phyloP scores from a whole-genome alignment of 2,329 filamentous ascomycete genomes.

The Hirsutella thompsonii region DNA sequence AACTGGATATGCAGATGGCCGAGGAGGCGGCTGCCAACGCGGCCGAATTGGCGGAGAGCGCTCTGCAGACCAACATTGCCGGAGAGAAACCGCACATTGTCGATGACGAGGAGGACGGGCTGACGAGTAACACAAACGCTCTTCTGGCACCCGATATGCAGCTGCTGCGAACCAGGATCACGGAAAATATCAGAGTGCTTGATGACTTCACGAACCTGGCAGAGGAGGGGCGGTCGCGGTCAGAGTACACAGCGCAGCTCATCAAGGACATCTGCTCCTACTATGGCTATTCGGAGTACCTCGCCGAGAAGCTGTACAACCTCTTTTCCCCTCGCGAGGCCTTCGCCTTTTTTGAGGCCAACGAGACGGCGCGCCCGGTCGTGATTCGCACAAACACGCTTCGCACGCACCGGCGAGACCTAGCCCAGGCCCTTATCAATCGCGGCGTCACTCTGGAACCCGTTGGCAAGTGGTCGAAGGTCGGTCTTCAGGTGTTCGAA shows the following conservation, averaged over 20 bases:
- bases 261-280: conserved; percentile 90
- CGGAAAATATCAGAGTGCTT: conserved; percentile 82
- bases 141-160: conserved; percentile 81
- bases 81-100: conserved; percentile 59
- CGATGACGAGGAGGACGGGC: conserved; percentile 48
- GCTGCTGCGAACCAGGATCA: conserved; percentile 76
- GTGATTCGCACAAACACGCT: conserved; percentile 97
- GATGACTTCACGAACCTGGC: conserved; percentile 76
- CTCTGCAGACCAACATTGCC: conserved; percentile 86
- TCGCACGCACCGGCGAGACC: conserved; percentile 60
- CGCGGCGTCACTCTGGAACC: conserved; percentile 92
- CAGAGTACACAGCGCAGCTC: conserved; percentile 78
- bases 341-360: conserved; percentile 97
- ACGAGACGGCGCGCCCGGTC: conserved; percentile 85
- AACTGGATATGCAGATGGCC: conserved; percentile 65
- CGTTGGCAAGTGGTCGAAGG: conserved; percentile 97
- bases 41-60: conserved; percentile 72
- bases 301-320: conserved; percentile 92
- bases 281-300: conserved; percentile 88
- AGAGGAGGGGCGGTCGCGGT: conserved; percentile 67
- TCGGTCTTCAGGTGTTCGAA: conserved; percentile 93
- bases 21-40: conserved; percentile 73
- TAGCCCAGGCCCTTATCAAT: conserved; percentile 90
- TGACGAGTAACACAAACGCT: conserved; percentile 43
- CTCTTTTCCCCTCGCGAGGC: conserved; percentile 89